A percentile compares a stretch with the other conserved stretches of the same genome.
These are phyloP conservation scores for Sordariomycetes sp. DNA, from an alignment of 2,329 filamentous ascomycete species.

Conservation along the genomic window DNA sequence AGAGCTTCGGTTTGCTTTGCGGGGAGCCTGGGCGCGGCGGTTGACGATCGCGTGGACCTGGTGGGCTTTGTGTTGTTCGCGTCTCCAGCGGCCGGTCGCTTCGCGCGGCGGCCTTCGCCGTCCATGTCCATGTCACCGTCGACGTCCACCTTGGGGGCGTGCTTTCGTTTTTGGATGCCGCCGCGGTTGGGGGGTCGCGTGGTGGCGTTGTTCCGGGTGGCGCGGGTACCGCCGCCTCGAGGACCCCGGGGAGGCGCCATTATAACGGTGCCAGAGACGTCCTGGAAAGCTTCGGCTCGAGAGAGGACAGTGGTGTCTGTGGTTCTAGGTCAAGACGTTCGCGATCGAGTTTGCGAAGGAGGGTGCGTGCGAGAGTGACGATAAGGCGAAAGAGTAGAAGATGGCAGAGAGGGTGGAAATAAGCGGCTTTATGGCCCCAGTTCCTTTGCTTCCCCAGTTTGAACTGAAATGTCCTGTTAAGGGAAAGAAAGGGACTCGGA, in stretches of 20 bases:
- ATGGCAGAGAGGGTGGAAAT: not conserved
- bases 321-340: not conserved
- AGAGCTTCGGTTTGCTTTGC: conserved; percentile 31
- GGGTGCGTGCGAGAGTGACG: not conserved
- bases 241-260: conserved; percentile 13
- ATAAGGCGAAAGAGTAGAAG: not conserved
- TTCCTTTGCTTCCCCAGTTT: conserved; percentile 7
- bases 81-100: conserved; percentile 11
- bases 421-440: not conserved
- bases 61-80: conserved; percentile 11
- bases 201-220: conserved; percentile 7
- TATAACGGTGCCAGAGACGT: not conserved
- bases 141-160: conserved; percentile 30
- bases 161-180: conserved; percentile 41
- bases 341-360: not conserved
- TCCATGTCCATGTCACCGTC: conserved; percentile 55
- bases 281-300: not conserved
- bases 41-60: conserved; percentile 13
- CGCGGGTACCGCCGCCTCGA: conserved; percentile 8
- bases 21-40: conserved; percentile 13
- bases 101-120: conserved; percentile 21
- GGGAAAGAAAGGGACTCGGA: not conserved
- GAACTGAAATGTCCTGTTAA: not conserved
- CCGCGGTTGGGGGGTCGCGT: conserved; percentile 17
- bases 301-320: not conserved